Conservation (phyloP, 2,329 filamentous ascomycete species). For the Cladobotryum mycophilum region DNA sequence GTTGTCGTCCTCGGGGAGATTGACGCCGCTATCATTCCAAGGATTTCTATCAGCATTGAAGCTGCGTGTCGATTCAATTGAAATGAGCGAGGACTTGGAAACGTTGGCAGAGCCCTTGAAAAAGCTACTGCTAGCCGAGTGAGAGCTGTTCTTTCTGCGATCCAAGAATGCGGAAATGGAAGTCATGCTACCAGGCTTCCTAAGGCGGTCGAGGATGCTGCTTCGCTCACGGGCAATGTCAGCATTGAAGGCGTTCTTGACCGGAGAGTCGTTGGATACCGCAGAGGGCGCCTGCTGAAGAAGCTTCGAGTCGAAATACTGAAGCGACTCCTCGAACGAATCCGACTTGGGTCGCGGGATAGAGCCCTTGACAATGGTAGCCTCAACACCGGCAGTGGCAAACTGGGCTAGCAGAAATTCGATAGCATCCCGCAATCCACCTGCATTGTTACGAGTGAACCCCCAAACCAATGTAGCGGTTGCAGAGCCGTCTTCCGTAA, state of each 20-base stretch:
- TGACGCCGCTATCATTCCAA: constrained; percentile 97
- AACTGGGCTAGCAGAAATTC: constrained; percentile 86
- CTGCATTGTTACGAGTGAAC: constrained; percentile 95
- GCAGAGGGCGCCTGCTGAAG: constrained; percentile 84
- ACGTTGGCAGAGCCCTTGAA: constrained; percentile 90
- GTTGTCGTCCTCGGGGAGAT: constrained; percentile 82
- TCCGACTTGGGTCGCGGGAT: constrained; percentile 98
- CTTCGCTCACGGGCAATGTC: constrained; percentile 74
- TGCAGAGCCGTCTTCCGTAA: constrained; percentile 50
- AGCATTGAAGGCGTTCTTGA: constrained; percentile 75
- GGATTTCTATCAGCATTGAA: constrained; percentile 87
- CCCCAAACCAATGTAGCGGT: constrained; percentile 64
- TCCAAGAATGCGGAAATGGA: constrained; percentile 95
- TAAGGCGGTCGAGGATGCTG: constrained; percentile 83
- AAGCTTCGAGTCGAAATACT: constrained; percentile 95
- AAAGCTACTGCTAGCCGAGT: constrained; percentile 73
- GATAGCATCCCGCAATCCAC: constrained; percentile 89
- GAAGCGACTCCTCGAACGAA: constrained; percentile 94
- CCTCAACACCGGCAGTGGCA: constrained; percentile 82
- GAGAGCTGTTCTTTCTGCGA: constrained; percentile 87
- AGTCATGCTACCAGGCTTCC: constrained; percentile 90
- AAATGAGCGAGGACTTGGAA: constrained; percentile 92
- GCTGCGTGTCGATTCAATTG: constrained; percentile 90
- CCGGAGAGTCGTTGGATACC: constrained; percentile 79
- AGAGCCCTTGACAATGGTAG: constrained; percentile 81